These are phyloP conservation scores for Gyrodon lividus DNA, from an alignment of 768 basidiomycete species.

Conservation along the genomic window DNA sequence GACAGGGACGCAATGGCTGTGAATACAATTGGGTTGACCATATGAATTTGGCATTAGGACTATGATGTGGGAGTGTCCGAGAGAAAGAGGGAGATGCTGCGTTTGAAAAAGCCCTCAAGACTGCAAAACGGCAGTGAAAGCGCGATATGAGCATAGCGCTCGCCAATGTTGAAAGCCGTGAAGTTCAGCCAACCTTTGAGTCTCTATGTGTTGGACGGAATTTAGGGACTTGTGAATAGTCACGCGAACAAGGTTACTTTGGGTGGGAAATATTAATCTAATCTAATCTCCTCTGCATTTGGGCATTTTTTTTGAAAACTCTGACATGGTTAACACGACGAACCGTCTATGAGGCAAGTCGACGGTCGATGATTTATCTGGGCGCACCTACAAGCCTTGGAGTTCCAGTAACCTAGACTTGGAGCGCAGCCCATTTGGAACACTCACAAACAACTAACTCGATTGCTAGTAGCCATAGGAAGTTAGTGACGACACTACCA, in stretches of 20 bases:
- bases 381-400: too few relatives aligned
- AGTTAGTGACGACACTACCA: not conserved
- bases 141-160: constrained; percentile 11
- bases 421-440: too few relatives aligned
- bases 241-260: not conserved
- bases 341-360: too few relatives aligned
- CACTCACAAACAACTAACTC: too few relatives aligned
- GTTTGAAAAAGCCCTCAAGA: constrained; percentile 9
- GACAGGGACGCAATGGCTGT: constrained; percentile 2
- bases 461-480: too few relatives aligned
- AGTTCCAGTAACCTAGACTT: too few relatives aligned
- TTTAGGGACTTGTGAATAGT: too few relatives aligned
- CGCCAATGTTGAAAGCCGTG: constrained; percentile 20
- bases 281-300: not conserved
- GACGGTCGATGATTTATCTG: too few relatives aligned
- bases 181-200: not conserved
- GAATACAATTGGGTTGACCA: constrained; percentile 9
- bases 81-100: constrained; percentile 1
- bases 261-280: not conserved
- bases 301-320: too few relatives aligned
- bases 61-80: not conserved
- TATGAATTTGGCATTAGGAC: not conserved
- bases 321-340: too few relatives aligned
- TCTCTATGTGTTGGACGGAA: not conserved
- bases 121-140: constrained; percentile 20